These are phyloP conservation scores for Stachybotrys echinatus DNA, from an alignment of 2,329 filamentous ascomycete species.

Conservation along the genomic window DNA sequence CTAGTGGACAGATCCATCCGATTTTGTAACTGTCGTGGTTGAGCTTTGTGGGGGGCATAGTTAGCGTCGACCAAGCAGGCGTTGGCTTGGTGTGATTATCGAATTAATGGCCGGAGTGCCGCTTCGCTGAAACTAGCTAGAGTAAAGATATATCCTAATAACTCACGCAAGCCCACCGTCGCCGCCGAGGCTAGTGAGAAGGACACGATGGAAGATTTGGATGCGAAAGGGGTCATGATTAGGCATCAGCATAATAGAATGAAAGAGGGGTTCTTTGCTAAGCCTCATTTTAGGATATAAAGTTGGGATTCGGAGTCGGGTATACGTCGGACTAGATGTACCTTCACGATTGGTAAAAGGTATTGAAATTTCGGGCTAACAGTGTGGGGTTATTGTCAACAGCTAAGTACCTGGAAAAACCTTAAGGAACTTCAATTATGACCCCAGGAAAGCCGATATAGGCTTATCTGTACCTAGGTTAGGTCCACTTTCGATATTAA, in stretches of 20 bases:
- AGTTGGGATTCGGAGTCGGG: neutral
- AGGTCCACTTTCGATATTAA: neutral
- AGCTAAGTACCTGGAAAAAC: neutral
- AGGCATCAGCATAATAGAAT: neutral
- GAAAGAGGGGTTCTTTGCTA: neutral
- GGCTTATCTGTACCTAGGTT: neutral
- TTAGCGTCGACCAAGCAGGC: neutral
- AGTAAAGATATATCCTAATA: neutral
- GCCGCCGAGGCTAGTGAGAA: neutral
- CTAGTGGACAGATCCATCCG: slow-evolving; percentile 22
- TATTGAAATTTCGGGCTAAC: no score
- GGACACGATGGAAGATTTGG: neutral
- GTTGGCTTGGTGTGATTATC: neutral
- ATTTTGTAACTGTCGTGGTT: slow-evolving; percentile 4
- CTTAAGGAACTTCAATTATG: neutral
- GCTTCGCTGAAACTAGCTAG: neutral
- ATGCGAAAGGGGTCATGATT: neutral
- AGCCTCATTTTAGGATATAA: neutral
- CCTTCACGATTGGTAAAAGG: no score
- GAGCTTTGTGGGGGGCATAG: neutral
- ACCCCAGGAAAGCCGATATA: neutral
- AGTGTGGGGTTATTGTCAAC: neutral
- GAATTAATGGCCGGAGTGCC: neutral
- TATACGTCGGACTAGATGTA: neutral
- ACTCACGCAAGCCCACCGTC: no score